Evolutionary conservation across 306 rosid genomes (phyloP).

Genomic region (Canavalia ensiformis): DNA sequence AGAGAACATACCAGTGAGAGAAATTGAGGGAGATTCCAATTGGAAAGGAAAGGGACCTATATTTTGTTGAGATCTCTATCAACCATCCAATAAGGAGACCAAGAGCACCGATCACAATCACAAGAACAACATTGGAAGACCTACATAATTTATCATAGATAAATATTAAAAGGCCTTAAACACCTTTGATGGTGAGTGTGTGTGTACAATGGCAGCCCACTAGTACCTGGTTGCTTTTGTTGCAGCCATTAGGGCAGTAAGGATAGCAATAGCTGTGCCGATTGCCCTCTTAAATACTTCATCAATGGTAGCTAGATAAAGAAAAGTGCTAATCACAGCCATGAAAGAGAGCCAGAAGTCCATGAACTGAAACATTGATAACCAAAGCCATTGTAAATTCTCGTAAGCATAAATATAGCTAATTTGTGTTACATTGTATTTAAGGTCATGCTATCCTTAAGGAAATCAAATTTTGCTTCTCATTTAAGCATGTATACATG

Average conservation of each 20-base stretch:
- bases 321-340: conserved; percentile 87
- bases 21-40: conserved; percentile 39
- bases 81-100: conserved; percentile 58
- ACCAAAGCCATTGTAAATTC: conserved; percentile 10
- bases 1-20: conserved; percentile 42
- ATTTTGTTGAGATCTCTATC: conserved; percentile 53
- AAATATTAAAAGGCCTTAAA: not conserved
- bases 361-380: conserved; percentile 75
- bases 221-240: conserved; percentile 84
- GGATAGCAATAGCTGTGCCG: conserved; percentile 78
- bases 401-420: not conserved
- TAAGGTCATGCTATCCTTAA: conserved; percentile 2
- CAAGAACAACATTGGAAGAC: conserved; percentile 51
- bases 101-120: conserved; percentile 48
- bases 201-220: not conserved
- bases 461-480: conserved; percentile 16
- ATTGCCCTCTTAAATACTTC: conserved; percentile 78
- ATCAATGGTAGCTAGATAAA: conserved; percentile 74
- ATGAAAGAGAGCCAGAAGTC: conserved; percentile 96
- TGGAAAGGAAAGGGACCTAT: conserved; percentile 48
- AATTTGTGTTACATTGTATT: not conserved
- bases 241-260: conserved; percentile 85
- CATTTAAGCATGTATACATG: conserved; percentile 15
- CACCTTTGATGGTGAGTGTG: not conserved
- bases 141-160: conserved; percentile 42